Conservation (phyloP, 441 rosid species). For the Lepidium campestre region DNA sequence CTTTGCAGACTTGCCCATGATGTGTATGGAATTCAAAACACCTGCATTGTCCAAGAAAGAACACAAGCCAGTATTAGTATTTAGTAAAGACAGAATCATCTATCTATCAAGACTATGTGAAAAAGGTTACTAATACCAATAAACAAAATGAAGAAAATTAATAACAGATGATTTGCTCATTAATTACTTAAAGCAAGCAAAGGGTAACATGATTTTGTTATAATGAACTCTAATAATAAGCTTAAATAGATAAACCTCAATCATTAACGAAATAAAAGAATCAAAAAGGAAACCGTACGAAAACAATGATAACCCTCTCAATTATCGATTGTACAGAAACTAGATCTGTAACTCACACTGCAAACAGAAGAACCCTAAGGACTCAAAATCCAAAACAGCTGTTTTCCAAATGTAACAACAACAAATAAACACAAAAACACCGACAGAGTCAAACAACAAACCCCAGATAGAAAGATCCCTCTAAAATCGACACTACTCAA, state of each 20-base stretch:
- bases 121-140: not conserved
- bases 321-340: not conserved
- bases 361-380: slow-evolving; percentile 27
- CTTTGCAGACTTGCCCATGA: slow-evolving; percentile 74
- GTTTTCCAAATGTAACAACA: slow-evolving; percentile 3
- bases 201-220: not conserved
- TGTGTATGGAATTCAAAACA: slow-evolving; percentile 11
- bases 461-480: not conserved
- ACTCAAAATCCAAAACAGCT: slow-evolving; percentile 43
- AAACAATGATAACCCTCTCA: slow-evolving; percentile 15
- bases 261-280: slow-evolving; percentile 7
- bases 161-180: not conserved
- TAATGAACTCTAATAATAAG: not conserved
- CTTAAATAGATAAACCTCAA: slow-evolving; percentile 1
- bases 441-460: slow-evolving; percentile 7
- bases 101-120: not conserved
- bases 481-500: not conserved
- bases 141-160: not conserved
- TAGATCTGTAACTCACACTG: slow-evolving; percentile 67
- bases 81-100: not conserved
- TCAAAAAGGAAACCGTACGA: not conserved
- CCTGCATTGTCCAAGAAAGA: slow-evolving; percentile 18
- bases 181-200: not conserved
- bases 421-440: slow-evolving; percentile 7
- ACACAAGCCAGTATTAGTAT: slow-evolving; percentile 10